phyloP scores from a whole-genome alignment of 2,329 filamentous ascomycete genomes.

The Blastomyces gilchristii region DNA sequence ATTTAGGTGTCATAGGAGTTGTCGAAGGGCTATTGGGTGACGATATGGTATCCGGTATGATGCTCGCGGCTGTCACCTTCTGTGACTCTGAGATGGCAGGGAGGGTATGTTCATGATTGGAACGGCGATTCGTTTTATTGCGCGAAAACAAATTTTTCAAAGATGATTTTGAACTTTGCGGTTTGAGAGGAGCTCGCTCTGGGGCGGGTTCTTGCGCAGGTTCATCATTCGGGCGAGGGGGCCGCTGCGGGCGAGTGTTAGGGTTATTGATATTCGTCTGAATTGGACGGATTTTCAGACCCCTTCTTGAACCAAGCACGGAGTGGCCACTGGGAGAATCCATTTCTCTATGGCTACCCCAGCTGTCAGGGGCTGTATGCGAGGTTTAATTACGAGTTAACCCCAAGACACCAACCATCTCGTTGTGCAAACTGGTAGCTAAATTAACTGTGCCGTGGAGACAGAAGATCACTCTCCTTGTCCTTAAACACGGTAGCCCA shows the following conservation, averaged over 20 bases:
- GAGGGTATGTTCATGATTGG: slow-evolving; percentile 22
- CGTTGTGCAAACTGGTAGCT: not conserved
- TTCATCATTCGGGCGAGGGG: slow-evolving; percentile 8
- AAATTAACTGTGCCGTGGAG: not conserved
- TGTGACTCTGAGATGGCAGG: slow-evolving; percentile 27
- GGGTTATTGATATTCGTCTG: slow-evolving; percentile 24
- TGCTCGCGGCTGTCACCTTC: slow-evolving; percentile 9
- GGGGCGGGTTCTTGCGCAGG: slow-evolving; percentile 21
- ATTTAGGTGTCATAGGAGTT: slow-evolving; percentile 22
- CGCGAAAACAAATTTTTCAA: slow-evolving; percentile 30
- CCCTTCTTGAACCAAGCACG: slow-evolving; percentile 30
- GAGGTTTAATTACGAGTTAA: slow-evolving; percentile 1
- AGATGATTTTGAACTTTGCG: slow-evolving; percentile 29
- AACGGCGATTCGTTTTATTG: slow-evolving; percentile 24
- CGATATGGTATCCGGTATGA: slow-evolving; percentile 16
- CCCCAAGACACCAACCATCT: not conserved
- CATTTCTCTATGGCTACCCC: slow-evolving; percentile 7
- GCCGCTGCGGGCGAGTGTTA: slow-evolving; percentile 13
- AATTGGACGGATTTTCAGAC: slow-evolving; percentile 28
- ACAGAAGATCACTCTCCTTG: not conserved
- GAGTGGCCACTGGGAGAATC: slow-evolving; percentile 12
- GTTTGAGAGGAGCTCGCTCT: slow-evolving; percentile 23
- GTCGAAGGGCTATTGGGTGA: slow-evolving; percentile 20
- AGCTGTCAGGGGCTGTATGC: not conserved
- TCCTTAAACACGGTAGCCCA: not conserved